Percentiles rank a stretch among this genome's conserved stretches.
phyloP scores from a whole-genome alignment of 306 rosid genomes.

The Prunus mume region DNA sequence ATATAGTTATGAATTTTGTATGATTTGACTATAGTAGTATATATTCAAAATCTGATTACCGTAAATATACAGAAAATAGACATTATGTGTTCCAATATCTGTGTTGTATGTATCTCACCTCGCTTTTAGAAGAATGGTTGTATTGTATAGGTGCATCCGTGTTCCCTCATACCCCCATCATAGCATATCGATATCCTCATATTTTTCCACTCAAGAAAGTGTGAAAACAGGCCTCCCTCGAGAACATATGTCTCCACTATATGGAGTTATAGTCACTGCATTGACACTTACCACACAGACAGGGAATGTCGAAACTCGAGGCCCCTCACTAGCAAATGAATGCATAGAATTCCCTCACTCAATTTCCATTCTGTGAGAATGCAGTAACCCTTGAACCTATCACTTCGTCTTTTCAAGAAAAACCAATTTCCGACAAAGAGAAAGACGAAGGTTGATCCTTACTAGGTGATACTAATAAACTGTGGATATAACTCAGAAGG shows the following conservation, averaged over 20 bases:
- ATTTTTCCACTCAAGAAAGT: conserved; percentile 9
- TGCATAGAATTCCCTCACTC: not conserved
- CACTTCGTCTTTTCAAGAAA: not conserved
- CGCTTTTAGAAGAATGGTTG: not conserved
- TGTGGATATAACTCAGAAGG: not conserved
- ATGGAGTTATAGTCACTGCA: conserved; percentile 1
- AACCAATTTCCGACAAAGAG: not conserved
- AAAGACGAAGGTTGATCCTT: not conserved
- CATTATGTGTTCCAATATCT: not conserved
- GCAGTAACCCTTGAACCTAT: conserved; percentile 4
- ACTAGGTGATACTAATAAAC: conserved; percentile 10
- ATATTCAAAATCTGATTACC: not conserved
- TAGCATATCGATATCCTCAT: conserved; percentile 4
- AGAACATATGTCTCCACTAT: not conserved
- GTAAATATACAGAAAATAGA: not conserved
- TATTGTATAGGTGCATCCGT: conserved; percentile 7
- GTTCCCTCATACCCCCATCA: conserved; percentile 12
- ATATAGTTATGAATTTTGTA: not conserved
- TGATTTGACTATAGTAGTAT: not conserved
- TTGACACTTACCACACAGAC: not conserved
- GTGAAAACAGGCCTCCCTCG: not conserved
- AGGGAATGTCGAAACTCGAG: not conserved
- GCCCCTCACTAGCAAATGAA: conserved; percentile 7
- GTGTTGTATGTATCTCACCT: conserved; percentile 1
- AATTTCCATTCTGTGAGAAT: not conserved